Evolutionary conservation across 148 eudicot genomes (phyloP).

Genomic region (Nepenthes mirabilis): DNA sequence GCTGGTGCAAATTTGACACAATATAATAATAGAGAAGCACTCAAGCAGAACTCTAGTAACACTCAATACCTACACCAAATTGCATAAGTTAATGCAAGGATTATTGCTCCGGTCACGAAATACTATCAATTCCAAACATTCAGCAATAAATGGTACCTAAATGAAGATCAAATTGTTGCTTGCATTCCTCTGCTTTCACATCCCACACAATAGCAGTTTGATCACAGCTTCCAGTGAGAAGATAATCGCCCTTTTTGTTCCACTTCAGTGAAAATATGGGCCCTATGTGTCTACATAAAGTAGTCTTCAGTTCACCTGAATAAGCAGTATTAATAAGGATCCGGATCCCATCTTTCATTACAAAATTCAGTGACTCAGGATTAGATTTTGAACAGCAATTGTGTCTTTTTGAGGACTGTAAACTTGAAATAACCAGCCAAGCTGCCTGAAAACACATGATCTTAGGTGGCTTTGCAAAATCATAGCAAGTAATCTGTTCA

Average conservation of each 20-base stretch:
- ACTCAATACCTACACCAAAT: neutral
- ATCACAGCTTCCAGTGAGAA: constrained; percentile 66
- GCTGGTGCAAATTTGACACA: too few species aligned
- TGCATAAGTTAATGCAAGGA: neutral
- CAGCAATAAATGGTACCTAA: constrained; percentile 23
- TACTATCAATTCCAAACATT: neutral
- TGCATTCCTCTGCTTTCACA: constrained; percentile 52
- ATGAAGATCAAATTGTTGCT: constrained; percentile 67
- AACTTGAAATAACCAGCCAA: too few species aligned
- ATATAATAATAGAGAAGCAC: too few species aligned
- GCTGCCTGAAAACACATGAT: too few species aligned
- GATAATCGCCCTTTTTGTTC: constrained; percentile 73
- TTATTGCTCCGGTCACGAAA: neutral
- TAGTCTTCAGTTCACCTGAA: constrained; percentile 50
- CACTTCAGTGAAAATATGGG: constrained; percentile 70
- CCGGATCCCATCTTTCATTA: neutral
- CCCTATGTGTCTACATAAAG: constrained; percentile 53
- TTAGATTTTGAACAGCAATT: too few species aligned
- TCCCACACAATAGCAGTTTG: constrained; percentile 77
- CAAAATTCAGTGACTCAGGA: neutral
- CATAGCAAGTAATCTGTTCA: too few species aligned
- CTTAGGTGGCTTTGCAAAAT: too few species aligned
- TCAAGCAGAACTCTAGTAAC: too few species aligned
- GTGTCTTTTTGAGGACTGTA: too few species aligned
- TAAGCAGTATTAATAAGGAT: neutral